A percentile compares a stretch with the other conserved stretches of the same genome.
Conservation (phyloP, 176 grass and related monocot species). For the bread wheat (Triticum aestivum) region IWGSC_CS_RefSeq_v2.1 NC_057811.1:481279099-481279598, state of each 20-base stretch:
- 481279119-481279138: not conserved
- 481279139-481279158: not conserved
- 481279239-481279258: conserved; percentile 29
- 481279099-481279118: not conserved
- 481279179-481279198: conserved; percentile 12
- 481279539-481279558: not conserved
- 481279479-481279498: conserved; percentile 98
- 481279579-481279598: not conserved
- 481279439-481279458: conserved; percentile 99
- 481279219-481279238: conserved; percentile 1
- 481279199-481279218: not conserved
- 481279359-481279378: not conserved
- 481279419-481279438: conserved; percentile 97
- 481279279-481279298: conserved; percentile 99
- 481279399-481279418: conserved; percentile 33
- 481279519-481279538: conserved; percentile 71
- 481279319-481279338: conserved; percentile 35
- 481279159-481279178: not conserved
- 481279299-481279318: conserved; percentile 99
- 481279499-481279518: conserved; percentile 98
- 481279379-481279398: conserved; percentile 7
- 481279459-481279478: conserved; percentile 99
- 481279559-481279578: no score
- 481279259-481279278: conserved; percentile 99
- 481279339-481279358: not conserved